Base-by-base conservation (phyloP, 1,284 basidiomycete species). In the Veloboletus limbatus region DNA sequence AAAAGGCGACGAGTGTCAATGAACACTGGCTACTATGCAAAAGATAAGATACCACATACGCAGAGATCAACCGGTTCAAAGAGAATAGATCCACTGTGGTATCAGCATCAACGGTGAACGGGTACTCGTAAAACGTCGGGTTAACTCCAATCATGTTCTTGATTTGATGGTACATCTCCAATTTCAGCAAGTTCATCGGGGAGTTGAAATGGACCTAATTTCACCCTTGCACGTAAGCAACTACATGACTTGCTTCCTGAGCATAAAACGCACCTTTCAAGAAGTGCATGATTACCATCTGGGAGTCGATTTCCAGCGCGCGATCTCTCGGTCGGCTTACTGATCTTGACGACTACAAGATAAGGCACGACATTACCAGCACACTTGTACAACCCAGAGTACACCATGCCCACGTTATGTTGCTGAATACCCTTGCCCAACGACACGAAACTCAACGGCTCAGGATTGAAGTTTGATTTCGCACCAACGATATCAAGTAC, bases 91-190 rank as follows among this genome's bases (percentile, higher is more conserved):
- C 85, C 26, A 95, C 92, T 18, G 87, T 91, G 0, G 97, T 99
- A 80, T 99, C 96, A 53, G 96, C 95, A 71, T 99, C 96, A 38
- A 99, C 86, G 70, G 89, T 96, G 75, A 99, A 90, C 53, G 97
- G 66, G 65, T 97, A 98, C 69, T 98, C 96, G 72, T 98, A 99
- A 73, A 98, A 97, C 1, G 92, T 87, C 8, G 95, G 96, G 68
- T 99, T 96, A 59, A 99, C 92, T 68, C 96, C 96, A 58, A 99
- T 98, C 45, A 99, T 93, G 64, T 99, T 98, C 79, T 97, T 92
- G 78, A 99, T 96, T 70, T 99, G 96, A 66, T 99, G 97, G 65
- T 95, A 98, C 68, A 99, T 92, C 73, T 99, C 96, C 42, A 99
- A 74, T 70, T 99, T 96, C 52, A 97, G 72, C 0, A 95, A 97